Base-by-base conservation (phyloP, 805 yeast species). In the Candida mattraensis region DNA sequence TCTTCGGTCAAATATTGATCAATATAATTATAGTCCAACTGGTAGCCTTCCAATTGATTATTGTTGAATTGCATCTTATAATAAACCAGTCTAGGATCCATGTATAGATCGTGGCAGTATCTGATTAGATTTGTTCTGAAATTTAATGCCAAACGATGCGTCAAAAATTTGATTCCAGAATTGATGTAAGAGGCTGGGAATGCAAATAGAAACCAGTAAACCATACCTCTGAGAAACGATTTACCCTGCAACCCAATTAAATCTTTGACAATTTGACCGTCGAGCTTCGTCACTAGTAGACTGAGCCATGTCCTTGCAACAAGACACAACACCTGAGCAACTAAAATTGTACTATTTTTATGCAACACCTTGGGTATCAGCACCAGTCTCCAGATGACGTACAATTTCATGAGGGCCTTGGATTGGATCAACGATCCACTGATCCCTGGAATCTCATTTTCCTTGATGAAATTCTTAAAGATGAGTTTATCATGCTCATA, bases 111-210 rank as follows among this genome's bases (percentile, higher is more conserved):
- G 62, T 89, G 96, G 48, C 89, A 76, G 58, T 89, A 89, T 48
- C 96, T 75, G 23, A 83, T 78, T 50, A 89, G 68, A 46, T 81
- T 81, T 2, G 93, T 82, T 67, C 97, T 77, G 67, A 89, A 89
- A 51, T 85, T 86, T 35, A 87, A 69, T 9, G 95, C 78, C 40
- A 89, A 65, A 49, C 86, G 73, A 52, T 81, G 76, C 36, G 88
- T 85, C 48, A 89, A 64, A 52, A 75, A 86, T 55, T 83, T 85
- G 55, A 89, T 89, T 39, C 91, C 88, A 30, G 95, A 83, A 60
- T 89, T 89, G 20, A 96, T 84, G 59, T 87, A 89, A 3, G 93
- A 80, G 0, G 96, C 95, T 2, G 98, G 98, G 44, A 89, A 78
- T 1, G 96, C 96, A 54, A 89, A 80, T 41, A 85, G 62, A 40